Percentiles rank a stretch among this genome's conserved stretches.
Evolutionary conservation across 2,329 filamentous ascomycete species (phyloP).

Genomic region (Monosporascus sp.): DNA sequence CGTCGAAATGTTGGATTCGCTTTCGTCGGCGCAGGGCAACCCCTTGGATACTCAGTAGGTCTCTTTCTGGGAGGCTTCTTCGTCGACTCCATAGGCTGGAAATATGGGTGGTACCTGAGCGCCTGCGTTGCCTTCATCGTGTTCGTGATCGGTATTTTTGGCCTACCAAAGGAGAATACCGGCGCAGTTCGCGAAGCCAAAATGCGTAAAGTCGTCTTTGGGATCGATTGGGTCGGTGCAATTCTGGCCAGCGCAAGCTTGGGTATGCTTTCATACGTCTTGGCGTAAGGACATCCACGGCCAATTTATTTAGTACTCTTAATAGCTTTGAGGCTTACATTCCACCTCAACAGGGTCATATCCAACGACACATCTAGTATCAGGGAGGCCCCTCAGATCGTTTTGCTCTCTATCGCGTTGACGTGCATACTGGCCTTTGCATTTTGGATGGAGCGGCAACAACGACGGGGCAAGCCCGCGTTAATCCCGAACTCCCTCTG

Average conservation of each 20-base stretch:
- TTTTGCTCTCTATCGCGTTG: conserved; percentile 37
- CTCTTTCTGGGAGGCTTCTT: conserved; percentile 45
- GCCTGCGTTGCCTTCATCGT: conserved; percentile 30
- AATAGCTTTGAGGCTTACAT: no score
- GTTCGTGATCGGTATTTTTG: conserved; percentile 17
- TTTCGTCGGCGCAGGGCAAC: conserved; percentile 39
- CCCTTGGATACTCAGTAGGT: conserved; percentile 45
- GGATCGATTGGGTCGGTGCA: conserved; percentile 51
- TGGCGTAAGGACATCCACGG: conserved; percentile 36
- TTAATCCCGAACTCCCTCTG: conserved; percentile 59
- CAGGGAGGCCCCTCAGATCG: conserved; percentile 23
- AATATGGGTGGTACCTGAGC: conserved; percentile 38
- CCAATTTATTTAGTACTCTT: no score
- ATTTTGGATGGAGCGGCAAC: conserved; percentile 47
- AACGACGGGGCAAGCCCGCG: conserved; percentile 39
- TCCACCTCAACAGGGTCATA: no score
- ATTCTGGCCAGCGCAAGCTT: conserved; percentile 39
- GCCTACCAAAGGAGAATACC: neutral
- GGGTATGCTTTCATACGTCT: conserved; percentile 45
- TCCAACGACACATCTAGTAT: no score
- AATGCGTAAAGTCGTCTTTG: conserved; percentile 22
- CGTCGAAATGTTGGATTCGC: conserved; percentile 36
- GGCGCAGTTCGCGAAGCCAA: conserved; percentile 26
- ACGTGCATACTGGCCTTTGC: conserved; percentile 43
- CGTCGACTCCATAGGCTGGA: conserved; percentile 41